phyloP scores from a whole-genome alignment of 176 grass and related monocot genomes.

The Oryza officinalis region DNA sequence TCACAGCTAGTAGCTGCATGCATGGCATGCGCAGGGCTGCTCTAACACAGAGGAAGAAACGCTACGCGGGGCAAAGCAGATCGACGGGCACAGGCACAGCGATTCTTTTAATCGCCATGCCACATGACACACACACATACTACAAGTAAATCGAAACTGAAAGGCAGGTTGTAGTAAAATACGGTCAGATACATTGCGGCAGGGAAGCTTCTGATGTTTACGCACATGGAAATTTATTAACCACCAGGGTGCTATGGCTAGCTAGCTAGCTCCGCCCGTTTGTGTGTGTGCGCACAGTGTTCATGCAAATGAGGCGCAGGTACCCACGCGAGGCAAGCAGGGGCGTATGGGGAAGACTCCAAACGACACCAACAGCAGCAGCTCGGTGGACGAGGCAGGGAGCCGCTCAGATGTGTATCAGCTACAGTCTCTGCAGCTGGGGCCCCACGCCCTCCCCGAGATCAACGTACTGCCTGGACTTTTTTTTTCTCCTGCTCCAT shows the following conservation, averaged over 20 bases:
- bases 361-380: neutral
- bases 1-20: neutral
- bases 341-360: conserved; percentile 41
- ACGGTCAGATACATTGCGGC: neutral
- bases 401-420: conserved; percentile 15
- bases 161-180: neutral
- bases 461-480: conserved; percentile 52
- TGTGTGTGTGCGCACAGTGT: neutral
- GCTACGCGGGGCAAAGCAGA: neutral
- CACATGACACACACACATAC: neutral
- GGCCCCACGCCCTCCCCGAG: neutral
- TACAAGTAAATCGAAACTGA: neutral
- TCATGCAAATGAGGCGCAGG: neutral
- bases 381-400: conserved; percentile 43
- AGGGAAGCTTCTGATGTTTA: conserved; percentile 43
- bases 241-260: neutral
- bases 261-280: neutral
- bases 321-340: conserved; percentile 29
- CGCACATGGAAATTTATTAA: neutral
- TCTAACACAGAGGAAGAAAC: neutral
- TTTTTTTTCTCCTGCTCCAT: neutral
- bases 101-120: neutral
- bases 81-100: neutral
- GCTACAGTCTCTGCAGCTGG: conserved; percentile 19
- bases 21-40: neutral